Conservation (phyloP, 257 asterid species). For the Salvia hispanica region DNA sequence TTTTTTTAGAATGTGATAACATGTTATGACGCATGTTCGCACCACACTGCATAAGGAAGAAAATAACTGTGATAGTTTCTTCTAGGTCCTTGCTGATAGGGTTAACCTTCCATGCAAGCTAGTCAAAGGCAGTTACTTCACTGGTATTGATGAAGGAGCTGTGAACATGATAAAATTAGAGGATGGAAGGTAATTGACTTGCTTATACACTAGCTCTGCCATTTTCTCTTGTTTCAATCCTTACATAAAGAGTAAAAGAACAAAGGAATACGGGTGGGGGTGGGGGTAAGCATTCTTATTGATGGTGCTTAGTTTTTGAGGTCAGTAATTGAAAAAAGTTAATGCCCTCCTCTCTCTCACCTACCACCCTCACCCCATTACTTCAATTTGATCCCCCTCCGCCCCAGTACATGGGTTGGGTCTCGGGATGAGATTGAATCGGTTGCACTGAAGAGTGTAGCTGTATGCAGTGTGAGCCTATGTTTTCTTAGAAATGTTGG, state of each 20-base stretch:
- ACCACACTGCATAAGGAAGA: background rate
- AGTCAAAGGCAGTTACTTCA: slow-evolving; percentile 93
- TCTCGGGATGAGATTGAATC: no score
- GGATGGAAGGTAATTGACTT: slow-evolving; percentile 69
- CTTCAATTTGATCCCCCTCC: background rate
- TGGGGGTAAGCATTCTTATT: background rate
- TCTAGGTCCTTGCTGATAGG: slow-evolving; percentile 94
- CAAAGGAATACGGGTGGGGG: background rate
- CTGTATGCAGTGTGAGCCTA: no score
- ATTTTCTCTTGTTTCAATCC: background rate
- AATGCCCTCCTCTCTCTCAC: background rate
- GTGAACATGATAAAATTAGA: slow-evolving; percentile 91
- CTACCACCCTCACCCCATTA: background rate
- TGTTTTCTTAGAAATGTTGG: no score
- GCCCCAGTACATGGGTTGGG: background rate
- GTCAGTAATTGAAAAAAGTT: background rate
- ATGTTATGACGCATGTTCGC: background rate
- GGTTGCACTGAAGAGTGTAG: no score
- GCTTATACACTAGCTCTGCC: background rate
- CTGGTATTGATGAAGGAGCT: slow-evolving; percentile 99
- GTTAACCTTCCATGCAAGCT: slow-evolving; percentile 93
- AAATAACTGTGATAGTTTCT: slow-evolving; percentile 23
- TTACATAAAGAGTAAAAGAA: background rate
- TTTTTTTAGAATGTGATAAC: background rate
- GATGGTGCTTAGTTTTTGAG: background rate